A percentile compares a stretch with the other conserved stretches of the same genome.
phyloP scores from a whole-genome alignment of 805 yeast genomes.

The Candida andamanensis region DNA sequence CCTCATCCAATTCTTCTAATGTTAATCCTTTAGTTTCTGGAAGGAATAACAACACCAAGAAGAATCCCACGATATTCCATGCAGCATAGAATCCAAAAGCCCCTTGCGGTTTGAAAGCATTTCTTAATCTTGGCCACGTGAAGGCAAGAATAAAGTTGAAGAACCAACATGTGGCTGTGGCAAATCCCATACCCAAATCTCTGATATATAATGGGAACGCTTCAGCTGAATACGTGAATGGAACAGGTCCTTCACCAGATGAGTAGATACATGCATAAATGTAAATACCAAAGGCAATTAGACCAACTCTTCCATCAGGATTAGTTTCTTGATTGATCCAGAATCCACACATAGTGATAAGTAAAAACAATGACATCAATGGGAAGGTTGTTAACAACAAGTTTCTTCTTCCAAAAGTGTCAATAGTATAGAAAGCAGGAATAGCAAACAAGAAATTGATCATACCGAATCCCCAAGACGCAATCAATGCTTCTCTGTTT shows the following conservation, averaged over 20 bases:
- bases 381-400: constrained; percentile 58
- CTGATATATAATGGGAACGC: constrained; percentile 72
- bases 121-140: constrained; percentile 72
- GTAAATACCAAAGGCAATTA: constrained; percentile 69
- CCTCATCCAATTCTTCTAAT: constrained; percentile 72
- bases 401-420: constrained; percentile 67
- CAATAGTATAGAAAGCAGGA: constrained; percentile 79
- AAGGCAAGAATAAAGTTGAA: constrained; percentile 66
- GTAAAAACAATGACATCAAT: constrained; percentile 51
- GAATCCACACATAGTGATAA: constrained; percentile 67
- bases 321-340: constrained; percentile 48
- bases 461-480: constrained; percentile 85
- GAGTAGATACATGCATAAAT: constrained; percentile 70
- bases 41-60: constrained; percentile 63
- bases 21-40: constrained; percentile 68
- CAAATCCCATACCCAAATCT: constrained; percentile 76
- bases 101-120: constrained; percentile 70
- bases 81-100: constrained; percentile 89
- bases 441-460: constrained; percentile 74
- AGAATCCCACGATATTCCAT: constrained; percentile 70
- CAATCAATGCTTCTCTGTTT: constrained; percentile 60
- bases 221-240: constrained; percentile 85
- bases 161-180: constrained; percentile 72
- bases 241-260: constrained; percentile 85
- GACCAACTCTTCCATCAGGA: constrained; percentile 53